Conservation (phyloP, 176 grass and related monocot genomes). For the Musa troglodytarum region DNA sequence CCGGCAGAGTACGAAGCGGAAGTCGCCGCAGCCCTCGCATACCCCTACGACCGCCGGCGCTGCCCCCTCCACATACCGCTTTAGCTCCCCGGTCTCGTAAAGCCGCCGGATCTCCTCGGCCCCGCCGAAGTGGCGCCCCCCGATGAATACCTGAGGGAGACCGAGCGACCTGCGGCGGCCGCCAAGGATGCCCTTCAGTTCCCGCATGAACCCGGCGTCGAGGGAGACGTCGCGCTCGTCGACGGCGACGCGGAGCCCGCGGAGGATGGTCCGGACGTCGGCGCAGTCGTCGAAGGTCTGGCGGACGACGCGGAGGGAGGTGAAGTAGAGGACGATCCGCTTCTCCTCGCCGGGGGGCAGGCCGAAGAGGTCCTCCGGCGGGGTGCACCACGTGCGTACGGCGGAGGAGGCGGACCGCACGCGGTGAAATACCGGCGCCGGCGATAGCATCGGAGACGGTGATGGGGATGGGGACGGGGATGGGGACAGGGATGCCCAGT, state of each 20-base stretch:
- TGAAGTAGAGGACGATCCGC: slow-evolving; percentile 60
- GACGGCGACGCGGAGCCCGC: slow-evolving; percentile 48
- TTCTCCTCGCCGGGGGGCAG: slow-evolving; percentile 34
- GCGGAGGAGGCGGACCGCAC: slow-evolving; percentile 45
- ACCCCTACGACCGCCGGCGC: background rate
- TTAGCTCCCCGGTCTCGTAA: slow-evolving; percentile 59
- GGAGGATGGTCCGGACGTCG: slow-evolving; percentile 45
- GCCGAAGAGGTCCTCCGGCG: slow-evolving; percentile 9
- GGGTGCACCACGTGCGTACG: background rate
- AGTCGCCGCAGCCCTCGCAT: slow-evolving; percentile 48
- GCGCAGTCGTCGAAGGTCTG: slow-evolving; percentile 60
- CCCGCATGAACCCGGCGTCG: slow-evolving; percentile 50
- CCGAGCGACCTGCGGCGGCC: slow-evolving; percentile 10
- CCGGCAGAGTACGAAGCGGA: slow-evolving; percentile 47
- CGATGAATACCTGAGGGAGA: slow-evolving; percentile 67
- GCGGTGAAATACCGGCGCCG: slow-evolving; percentile 34
- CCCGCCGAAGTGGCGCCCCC: slow-evolving; percentile 50
- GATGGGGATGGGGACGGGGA: slow-evolving; percentile 36
- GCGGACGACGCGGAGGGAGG: slow-evolving; percentile 62
- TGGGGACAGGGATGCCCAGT: slow-evolving; percentile 1
- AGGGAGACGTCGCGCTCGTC: slow-evolving; percentile 76
- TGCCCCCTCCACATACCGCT: slow-evolving; percentile 34
- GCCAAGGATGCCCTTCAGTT: slow-evolving; percentile 34
- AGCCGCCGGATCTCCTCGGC: slow-evolving; percentile 65
- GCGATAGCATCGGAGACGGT: slow-evolving; percentile 44